These are phyloP conservation scores for Linum tenue DNA, from an alignment of 345 rosid species.

Conservation along the genomic window DNA sequence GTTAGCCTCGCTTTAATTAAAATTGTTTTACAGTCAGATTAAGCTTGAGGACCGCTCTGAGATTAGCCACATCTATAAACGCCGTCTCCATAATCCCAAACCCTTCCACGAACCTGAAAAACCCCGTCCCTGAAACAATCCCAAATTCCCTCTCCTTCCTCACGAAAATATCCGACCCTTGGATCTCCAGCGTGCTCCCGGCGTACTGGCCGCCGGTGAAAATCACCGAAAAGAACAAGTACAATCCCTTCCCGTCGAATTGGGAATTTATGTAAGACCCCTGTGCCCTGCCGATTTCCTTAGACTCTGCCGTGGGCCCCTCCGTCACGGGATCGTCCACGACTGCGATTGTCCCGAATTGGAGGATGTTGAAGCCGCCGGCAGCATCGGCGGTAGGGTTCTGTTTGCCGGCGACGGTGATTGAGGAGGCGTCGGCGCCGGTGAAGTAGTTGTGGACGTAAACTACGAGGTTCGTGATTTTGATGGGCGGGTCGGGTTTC, in stretches of 20 bases:
- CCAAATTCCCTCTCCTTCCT: conserved; percentile 35
- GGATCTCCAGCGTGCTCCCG: conserved; percentile 37
- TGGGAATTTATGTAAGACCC: conserved; percentile 38
- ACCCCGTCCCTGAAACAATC: conserved; percentile 35
- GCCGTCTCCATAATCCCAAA: conserved; percentile 32
- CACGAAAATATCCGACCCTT: conserved; percentile 35
- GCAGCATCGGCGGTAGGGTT: conserved; percentile 14
- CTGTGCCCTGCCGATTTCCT: conserved; percentile 36
- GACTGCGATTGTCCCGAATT: conserved; percentile 29
- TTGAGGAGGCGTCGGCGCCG: conserved; percentile 23
- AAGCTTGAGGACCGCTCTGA: conserved; percentile 33
- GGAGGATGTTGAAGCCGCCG: conserved; percentile 14
- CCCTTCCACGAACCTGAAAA: conserved; percentile 34
- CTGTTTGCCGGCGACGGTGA: conserved; percentile 25
- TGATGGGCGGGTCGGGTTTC: conserved; percentile 9
- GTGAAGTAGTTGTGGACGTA: conserved; percentile 33
- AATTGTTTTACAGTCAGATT: conserved; percentile 27
- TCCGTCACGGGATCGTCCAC: conserved; percentile 38
- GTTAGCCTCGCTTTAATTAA: too few relatives aligned
- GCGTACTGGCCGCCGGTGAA: conserved; percentile 29
- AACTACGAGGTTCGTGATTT: conserved; percentile 25
- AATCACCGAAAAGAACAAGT: conserved; percentile 30
- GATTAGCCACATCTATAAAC: conserved; percentile 27
- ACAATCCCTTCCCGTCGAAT: conserved; percentile 34
- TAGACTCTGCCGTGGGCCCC: conserved; percentile 33